phyloP scores from a whole-genome alignment of 139 green algal species.

The Chlorella sp. region DNA sequence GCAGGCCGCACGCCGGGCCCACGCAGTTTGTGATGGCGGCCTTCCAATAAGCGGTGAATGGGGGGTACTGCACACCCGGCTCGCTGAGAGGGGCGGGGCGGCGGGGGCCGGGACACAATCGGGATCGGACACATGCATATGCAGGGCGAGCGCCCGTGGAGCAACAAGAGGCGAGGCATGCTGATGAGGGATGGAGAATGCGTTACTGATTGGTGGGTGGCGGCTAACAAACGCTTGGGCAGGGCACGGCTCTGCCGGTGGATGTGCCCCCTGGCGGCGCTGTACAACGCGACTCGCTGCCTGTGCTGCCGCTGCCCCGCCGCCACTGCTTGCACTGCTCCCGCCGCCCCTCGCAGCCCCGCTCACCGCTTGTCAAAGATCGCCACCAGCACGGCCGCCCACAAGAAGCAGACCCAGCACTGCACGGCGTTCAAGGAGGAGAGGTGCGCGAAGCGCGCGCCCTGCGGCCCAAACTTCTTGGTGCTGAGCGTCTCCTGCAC shows the following conservation, averaged over 20 bases:
- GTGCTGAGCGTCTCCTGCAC: constrained; percentile 90
- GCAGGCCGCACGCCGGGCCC: constrained; percentile 88
- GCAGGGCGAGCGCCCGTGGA: too few relatives aligned
- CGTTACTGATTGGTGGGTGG: neutral
- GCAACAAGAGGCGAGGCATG: too few relatives aligned
- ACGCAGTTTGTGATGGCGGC: constrained; percentile 88
- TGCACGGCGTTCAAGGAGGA: constrained; percentile 91
- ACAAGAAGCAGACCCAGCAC: constrained; percentile 86
- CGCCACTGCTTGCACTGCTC: neutral
- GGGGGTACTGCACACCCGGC: constrained; percentile 37
- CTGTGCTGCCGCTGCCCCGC: neutral
- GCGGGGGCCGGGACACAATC: too few relatives aligned
- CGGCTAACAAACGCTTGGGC: neutral
- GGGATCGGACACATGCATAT: too few relatives aligned
- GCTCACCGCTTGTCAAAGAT: constrained; percentile 24
- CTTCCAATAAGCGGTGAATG: constrained; percentile 80
- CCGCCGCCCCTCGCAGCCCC: neutral
- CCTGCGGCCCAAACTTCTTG: constrained; percentile 77
- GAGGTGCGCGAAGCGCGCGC: constrained; percentile 85
- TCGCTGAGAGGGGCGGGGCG: neutral
- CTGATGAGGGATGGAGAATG: too few relatives aligned
- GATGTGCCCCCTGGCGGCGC: neutral
- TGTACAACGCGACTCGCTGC: neutral
- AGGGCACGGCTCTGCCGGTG: too few relatives aligned
- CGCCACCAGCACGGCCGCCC: constrained; percentile 72